A percentile compares a stretch with the other conserved stretches of the same genome.
These are phyloP conservation scores for Pseudocercospora pini-densiflorae DNA, from an alignment of 2,329 filamentous ascomycete species.

Conservation along the genomic window DNA sequence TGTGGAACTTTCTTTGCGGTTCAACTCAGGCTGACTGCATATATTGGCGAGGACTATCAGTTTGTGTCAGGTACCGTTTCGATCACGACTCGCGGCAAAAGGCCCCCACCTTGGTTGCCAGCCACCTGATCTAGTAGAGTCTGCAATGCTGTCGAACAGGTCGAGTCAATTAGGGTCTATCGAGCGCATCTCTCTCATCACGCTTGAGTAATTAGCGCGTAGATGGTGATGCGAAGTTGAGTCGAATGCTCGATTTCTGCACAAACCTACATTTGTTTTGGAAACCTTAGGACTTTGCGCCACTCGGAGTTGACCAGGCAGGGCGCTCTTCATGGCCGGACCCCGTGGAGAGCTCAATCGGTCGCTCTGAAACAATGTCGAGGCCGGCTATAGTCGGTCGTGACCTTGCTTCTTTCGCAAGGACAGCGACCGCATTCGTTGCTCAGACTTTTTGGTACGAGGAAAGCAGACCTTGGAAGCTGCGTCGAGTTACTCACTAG, in stretches of 20 bases:
- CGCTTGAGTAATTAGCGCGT: background rate
- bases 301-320: background rate
- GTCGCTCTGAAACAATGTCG: background rate
- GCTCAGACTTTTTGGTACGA: background rate
- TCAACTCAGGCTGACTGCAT: background rate
- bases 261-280: no score
- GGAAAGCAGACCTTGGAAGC: background rate
- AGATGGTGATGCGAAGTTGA: background rate
- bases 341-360: background rate
- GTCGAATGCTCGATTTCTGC: background rate
- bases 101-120: background rate
- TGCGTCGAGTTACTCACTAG: background rate
- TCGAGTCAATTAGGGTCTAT: background rate
- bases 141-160: background rate
- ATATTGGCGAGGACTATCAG: background rate
- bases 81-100: background rate
- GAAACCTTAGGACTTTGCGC: no score
- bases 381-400: background rate
- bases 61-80: slow-evolving; percentile 3
- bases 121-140: background rate
- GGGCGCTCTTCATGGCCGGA: background rate
- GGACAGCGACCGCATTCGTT: background rate
- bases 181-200: background rate
- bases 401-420: background rate
- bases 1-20: background rate